A percentile compares a stretch with the other conserved stretches of the same genome.
Evolutionary conservation across 2,329 filamentous ascomycete genomes (phyloP).

Genomic region (Aspergillus udagawae): DNA sequence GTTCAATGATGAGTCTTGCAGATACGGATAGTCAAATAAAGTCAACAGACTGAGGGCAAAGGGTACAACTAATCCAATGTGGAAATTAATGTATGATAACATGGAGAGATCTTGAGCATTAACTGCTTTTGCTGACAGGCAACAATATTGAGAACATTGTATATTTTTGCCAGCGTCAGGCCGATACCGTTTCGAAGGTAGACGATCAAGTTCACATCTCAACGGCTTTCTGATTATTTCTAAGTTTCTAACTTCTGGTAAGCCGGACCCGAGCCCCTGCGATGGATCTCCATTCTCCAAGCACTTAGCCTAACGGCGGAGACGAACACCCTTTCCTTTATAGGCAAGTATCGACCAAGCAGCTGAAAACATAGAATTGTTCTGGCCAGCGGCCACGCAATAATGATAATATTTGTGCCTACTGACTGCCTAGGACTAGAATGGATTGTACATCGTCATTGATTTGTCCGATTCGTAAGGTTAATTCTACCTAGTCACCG

Average conservation of each 20-base stretch:
- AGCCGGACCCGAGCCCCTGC: constrained; percentile 15
- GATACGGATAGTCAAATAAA: no score
- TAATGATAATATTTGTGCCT: not conserved
- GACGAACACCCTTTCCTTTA: constrained; percentile 18
- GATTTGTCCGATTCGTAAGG: no score
- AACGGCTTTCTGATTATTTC: not conserved
- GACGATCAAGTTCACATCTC: not conserved
- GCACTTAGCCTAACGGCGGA: constrained; percentile 15
- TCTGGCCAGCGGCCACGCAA: not conserved
- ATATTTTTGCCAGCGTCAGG: no score
- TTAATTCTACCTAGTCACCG: not conserved
- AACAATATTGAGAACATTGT: no score
- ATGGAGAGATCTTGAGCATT: not conserved
- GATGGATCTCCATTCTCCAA: constrained; percentile 14
- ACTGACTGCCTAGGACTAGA: not conserved
- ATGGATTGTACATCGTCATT: not conserved
- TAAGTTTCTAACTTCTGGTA: constrained; percentile 2
- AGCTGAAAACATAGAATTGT: not conserved
- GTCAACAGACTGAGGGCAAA: no score
- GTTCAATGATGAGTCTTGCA: no score
- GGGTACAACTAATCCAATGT: no score
- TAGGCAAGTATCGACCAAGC: constrained; percentile 2
- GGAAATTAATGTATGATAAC: not conserved
- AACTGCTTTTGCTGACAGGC: not conserved
- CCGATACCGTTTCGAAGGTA: not conserved